Conservation (phyloP, 345 rosid genomes). For the Eucalyptus marginata region DNA sequence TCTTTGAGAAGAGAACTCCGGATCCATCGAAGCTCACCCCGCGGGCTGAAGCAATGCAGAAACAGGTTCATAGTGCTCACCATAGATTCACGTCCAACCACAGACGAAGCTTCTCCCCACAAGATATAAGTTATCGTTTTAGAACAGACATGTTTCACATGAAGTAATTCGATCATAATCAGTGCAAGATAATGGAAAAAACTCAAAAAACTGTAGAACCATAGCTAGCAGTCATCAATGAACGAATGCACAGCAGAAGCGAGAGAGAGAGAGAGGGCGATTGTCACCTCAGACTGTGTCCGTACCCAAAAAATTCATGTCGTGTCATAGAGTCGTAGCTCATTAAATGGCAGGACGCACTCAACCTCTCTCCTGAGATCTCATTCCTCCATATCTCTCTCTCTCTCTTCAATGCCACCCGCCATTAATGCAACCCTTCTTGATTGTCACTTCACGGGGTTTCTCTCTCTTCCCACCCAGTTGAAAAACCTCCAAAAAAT, state of each 20-base stretch:
- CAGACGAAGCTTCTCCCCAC: background rate
- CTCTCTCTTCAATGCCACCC: constrained; percentile 23
- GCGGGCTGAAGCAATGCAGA: background rate
- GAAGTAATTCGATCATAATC: background rate
- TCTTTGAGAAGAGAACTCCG: background rate
- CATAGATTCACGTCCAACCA: background rate
- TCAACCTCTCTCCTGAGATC: background rate
- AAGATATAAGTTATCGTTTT: background rate
- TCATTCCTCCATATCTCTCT: constrained; percentile 5
- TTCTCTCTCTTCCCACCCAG: background rate
- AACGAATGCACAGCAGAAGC: background rate
- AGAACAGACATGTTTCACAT: background rate
- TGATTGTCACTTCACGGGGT: background rate
- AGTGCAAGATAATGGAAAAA: background rate
- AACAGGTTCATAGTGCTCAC: background rate
- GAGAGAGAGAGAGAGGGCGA: background rate
- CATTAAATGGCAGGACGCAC: background rate
- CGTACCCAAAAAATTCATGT: background rate
- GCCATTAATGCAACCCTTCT: constrained; percentile 36
- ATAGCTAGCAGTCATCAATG: background rate
- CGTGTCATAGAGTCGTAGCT: background rate
- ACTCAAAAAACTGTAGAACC: background rate
- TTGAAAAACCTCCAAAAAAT: background rate
- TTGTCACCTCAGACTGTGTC: background rate
- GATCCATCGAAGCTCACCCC: background rate